Evolutionary conservation across 2,329 filamentous ascomycete species (phyloP).

Genomic region (Monosporascus sp.): DNA sequence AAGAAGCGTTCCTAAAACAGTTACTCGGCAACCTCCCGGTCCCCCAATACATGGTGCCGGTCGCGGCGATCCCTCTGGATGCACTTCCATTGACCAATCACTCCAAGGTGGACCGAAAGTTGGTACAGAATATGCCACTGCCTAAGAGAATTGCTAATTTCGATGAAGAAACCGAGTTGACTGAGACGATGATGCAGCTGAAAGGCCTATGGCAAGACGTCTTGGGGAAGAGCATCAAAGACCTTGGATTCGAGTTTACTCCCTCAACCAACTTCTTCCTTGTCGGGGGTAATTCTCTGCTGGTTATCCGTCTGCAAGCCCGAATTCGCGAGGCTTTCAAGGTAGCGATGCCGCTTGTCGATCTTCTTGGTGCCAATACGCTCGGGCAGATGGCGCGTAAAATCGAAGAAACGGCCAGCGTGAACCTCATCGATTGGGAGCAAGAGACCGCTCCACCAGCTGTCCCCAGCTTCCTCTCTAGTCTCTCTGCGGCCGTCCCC

Average conservation of each 20-base stretch:
- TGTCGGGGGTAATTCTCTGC: conserved; percentile 16
- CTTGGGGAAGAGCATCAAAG: conserved; percentile 1
- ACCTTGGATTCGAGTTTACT: background rate
- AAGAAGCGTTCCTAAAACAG: conserved; percentile 5
- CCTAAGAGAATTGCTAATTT: too few relatives aligned
- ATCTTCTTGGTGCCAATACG: conserved; percentile 9
- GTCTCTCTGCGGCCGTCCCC: background rate
- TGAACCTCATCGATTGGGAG: conserved; percentile 10
- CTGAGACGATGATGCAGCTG: conserved; percentile 1
- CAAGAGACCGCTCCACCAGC: conserved; percentile 7
- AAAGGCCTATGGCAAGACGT: conserved; percentile 2
- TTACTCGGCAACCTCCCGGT: conserved; percentile 2
- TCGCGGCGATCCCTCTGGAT: background rate
- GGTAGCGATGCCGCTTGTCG: conserved; percentile 4
- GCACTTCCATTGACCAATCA: conserved; percentile 8
- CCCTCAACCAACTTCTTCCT: conserved; percentile 15
- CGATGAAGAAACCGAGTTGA: too few relatives aligned
- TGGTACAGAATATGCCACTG: conserved; percentile 5
- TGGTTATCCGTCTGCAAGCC: conserved; percentile 8
- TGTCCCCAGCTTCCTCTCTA: conserved; percentile 6
- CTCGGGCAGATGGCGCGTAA: conserved; percentile 9
- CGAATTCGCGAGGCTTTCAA: conserved; percentile 4
- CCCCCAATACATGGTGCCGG: conserved; percentile 14
- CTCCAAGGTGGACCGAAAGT: conserved; percentile 11
- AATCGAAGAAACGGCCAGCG: background rate